A percentile compares a stretch with the other conserved stretches of the same genome.
Evolutionary conservation across 805 yeast genomes (phyloP).

Genomic region (Blastobotrys robertii): DNA sequence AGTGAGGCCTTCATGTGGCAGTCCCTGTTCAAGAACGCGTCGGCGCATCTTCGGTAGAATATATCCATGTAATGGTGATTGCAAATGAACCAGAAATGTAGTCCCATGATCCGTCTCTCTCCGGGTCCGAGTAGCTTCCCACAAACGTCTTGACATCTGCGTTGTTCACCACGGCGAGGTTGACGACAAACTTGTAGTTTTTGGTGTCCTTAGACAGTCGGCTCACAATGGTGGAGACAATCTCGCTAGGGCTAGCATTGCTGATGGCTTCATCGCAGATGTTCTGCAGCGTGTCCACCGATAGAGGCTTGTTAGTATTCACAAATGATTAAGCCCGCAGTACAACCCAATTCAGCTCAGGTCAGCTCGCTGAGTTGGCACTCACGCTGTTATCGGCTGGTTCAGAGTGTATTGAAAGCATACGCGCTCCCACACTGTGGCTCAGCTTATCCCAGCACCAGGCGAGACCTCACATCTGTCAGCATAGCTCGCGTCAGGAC

Average conservation of each 20-base stretch:
- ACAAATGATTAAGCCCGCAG: no score
- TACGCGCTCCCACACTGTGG: not conserved
- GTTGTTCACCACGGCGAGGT: slow-evolving; percentile 12
- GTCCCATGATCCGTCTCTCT: slow-evolving; percentile 21
- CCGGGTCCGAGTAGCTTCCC: slow-evolving; percentile 19
- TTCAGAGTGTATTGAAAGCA: not conserved
- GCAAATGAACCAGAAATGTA: slow-evolving; percentile 4
- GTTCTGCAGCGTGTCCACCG: not conserved
- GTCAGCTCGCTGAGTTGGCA: no score
- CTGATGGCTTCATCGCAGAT: not conserved
- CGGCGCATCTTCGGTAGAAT: slow-evolving; percentile 59
- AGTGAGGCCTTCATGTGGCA: slow-evolving; percentile 98
- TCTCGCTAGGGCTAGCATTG: not conserved
- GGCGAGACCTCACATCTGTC: no score
- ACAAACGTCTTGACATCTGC: slow-evolving; percentile 11
- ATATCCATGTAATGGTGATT: slow-evolving; percentile 6
- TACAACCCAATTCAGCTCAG: no score
- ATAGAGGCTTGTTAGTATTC: not conserved
- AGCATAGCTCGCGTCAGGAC: no score
- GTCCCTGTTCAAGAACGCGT: slow-evolving; percentile 77
- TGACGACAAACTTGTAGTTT: slow-evolving; percentile 16
- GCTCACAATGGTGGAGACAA: slow-evolving; percentile 3
- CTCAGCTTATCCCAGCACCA: not conserved
- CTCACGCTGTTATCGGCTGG: not conserved
- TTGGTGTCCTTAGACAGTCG: slow-evolving; percentile 7